Percentiles rank a stretch among this genome's conserved stretches.
phyloP scores from a whole-genome alignment of 2,329 filamentous ascomycete species.

The Fusarium brevicatenulatum region DNA sequence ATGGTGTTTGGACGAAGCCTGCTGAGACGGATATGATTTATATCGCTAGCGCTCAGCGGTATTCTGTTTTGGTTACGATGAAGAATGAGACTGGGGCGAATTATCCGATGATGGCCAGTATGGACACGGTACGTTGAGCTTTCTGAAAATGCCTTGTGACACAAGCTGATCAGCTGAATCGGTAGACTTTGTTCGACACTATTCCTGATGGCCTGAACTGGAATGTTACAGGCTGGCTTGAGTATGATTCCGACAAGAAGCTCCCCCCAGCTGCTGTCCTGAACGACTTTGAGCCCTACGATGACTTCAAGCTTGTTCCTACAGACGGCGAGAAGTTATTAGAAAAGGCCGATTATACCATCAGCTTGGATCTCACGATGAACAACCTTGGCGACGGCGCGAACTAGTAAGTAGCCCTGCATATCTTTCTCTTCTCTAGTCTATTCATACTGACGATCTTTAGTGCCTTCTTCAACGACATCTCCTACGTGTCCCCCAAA shows the following conservation, averaged over 20 bases:
- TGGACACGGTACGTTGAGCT: neutral
- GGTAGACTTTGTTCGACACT: neutral
- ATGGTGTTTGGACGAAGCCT: neutral
- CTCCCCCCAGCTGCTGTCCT: neutral
- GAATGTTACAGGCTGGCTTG: neutral
- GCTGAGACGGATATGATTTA: neutral
- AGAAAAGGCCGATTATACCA: neutral
- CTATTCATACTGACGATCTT: accelerated
- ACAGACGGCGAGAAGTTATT: neutral
- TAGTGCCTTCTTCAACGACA: neutral
- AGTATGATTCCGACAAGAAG: neutral
- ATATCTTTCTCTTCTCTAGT: accelerated
- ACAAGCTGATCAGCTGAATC: neutral
- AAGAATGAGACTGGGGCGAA: neutral
- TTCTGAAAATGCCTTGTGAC: accelerated
- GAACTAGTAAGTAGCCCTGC: neutral
- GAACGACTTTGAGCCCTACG: neutral
- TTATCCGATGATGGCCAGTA: neutral
- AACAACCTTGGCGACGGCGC: neutral
- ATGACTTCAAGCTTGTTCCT: neutral
- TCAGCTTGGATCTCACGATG: neutral
- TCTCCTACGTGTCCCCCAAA: neutral
- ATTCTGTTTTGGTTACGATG: neutral
- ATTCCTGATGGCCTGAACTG: neutral
- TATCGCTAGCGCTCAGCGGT: neutral